Conservation (phyloP, 345 rosid genomes). For the Nephelium lappaceum region DNA sequence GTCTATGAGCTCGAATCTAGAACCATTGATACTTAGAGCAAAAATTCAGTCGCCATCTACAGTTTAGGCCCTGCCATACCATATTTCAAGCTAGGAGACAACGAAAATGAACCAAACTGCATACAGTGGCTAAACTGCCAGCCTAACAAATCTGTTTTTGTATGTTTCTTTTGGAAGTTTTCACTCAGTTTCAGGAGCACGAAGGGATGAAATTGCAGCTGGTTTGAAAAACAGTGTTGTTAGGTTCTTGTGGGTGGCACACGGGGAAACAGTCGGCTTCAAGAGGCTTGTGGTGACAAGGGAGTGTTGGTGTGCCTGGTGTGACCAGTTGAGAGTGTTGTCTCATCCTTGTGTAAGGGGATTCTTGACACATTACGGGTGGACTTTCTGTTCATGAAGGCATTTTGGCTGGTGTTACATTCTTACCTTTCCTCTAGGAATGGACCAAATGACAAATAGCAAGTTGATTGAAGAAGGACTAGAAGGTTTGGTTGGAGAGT, state of each 20-base stretch:
- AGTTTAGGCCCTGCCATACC: constrained; percentile 53
- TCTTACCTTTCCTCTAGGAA: constrained; percentile 48
- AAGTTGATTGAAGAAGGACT: constrained; percentile 54
- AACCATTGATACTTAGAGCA: constrained; percentile 35
- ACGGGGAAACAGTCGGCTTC: constrained; percentile 18
- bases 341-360: constrained; percentile 54
- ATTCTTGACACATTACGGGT: constrained; percentile 73
- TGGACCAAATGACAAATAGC: constrained; percentile 53
- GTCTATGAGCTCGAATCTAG: constrained; percentile 51
- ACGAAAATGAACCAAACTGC: background rate
- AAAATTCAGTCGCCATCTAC: constrained; percentile 24
- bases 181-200: no score
- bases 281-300: no score
- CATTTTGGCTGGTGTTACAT: constrained; percentile 45
- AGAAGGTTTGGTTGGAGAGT: constrained; percentile 59
- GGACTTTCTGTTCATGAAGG: constrained; percentile 65
- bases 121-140: constrained; percentile 43
- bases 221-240: constrained; percentile 39
- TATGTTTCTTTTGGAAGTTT: no score
- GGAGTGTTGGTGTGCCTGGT: no score
- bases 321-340: no score
- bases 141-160: no score
- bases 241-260: constrained; percentile 43
- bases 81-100: constrained; percentile 23
- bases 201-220: no score